A percentile compares a stretch with the other conserved stretches of the same genome.
These are phyloP conservation scores for Colletotrichum brevisporum DNA, from an alignment of 2,329 filamentous ascomycete species.

Conservation along the genomic window DNA sequence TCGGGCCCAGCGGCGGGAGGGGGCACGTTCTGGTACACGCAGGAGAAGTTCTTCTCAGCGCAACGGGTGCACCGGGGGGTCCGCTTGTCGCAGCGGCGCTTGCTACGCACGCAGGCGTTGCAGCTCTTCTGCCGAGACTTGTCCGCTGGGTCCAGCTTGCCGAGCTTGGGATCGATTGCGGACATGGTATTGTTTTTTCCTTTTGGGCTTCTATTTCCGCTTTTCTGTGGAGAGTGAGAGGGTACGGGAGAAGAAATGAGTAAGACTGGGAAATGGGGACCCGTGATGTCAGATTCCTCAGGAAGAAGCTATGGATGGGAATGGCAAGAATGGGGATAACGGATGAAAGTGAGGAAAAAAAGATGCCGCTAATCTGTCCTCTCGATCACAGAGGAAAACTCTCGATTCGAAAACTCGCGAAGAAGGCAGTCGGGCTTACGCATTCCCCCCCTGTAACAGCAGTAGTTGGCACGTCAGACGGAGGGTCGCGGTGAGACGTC, in stretches of 20 bases:
- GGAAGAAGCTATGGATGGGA: not conserved
- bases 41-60: conserved; percentile 56
- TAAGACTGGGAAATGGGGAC: not conserved
- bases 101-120: conserved; percentile 63
- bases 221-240: conserved; percentile 2
- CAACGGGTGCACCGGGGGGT: conserved; percentile 60
- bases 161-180: conserved; percentile 17
- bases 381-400: not conserved
- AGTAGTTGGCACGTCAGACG: not conserved
- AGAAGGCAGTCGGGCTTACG: conserved; percentile 13
- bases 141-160: conserved; percentile 42
- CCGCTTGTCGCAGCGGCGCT: conserved; percentile 63
- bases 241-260: not conserved
- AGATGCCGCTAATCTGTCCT: not conserved
- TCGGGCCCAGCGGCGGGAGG: conserved; percentile 24
- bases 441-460: not conserved
- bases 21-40: conserved; percentile 57
- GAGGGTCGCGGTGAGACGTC: not conserved
- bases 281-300: not conserved
- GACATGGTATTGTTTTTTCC: conserved; percentile 14
- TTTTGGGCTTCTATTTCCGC: not conserved
- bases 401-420: not conserved
- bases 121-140: conserved; percentile 66
- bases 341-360: not conserved
- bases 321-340: not conserved